phyloP scores from a whole-genome alignment of 2,329 filamentous ascomycete species.

The Fusarium burgessii region DNA sequence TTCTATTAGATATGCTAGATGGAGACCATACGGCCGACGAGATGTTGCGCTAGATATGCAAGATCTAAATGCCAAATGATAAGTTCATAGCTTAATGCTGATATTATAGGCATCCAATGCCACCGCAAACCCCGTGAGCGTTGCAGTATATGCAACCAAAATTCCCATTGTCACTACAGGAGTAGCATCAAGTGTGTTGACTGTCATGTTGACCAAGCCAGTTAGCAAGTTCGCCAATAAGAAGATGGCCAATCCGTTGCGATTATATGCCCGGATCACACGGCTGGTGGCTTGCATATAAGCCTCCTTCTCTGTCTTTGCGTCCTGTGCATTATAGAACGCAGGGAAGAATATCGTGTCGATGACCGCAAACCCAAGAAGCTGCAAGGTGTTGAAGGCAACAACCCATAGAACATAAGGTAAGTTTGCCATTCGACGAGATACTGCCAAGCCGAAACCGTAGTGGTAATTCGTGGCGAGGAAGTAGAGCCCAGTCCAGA shows the following conservation, averaged over 20 bases:
- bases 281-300: conserved; percentile 79
- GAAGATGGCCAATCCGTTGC: conserved; percentile 88
- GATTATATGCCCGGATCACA: conserved; percentile 86
- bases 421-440: conserved; percentile 89
- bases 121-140: conserved; percentile 76
- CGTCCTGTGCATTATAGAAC: conserved; percentile 69
- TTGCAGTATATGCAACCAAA: conserved; percentile 76
- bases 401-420: conserved; percentile 94
- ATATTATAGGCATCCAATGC: conserved; percentile 73
- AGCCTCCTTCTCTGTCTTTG: conserved; percentile 70
- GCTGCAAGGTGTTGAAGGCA: conserved; percentile 89
- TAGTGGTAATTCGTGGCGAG: conserved; percentile 75
- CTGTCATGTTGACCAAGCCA: conserved; percentile 86
- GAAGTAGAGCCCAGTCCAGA: conserved; percentile 79
- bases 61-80: conserved; percentile 2
- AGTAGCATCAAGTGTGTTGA: conserved; percentile 82
- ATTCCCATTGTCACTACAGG: conserved; percentile 77
- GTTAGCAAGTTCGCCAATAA: conserved; percentile 90
- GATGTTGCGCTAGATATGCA: background rate
- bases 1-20: background rate
- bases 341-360: conserved; percentile 84
- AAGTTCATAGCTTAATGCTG: conserved; percentile 73
- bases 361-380: conserved; percentile 81
- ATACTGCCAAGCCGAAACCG: conserved; percentile 81
- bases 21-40: background rate